Conservation (phyloP, 139 green algal genomes). For the Coelastrella sp. region DNA sequence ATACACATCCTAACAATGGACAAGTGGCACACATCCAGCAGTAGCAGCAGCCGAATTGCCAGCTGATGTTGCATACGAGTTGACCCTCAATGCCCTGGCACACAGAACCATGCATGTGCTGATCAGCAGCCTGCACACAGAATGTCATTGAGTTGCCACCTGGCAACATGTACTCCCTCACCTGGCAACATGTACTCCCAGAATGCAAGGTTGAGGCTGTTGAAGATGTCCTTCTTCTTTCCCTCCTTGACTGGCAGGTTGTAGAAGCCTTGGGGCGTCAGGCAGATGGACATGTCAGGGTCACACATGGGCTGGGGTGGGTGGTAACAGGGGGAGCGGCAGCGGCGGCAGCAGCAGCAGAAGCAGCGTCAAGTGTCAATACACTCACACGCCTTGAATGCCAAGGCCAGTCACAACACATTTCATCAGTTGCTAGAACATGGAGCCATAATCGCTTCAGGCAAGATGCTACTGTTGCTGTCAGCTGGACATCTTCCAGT, state of each 20-base stretch:
- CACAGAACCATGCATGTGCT: no score
- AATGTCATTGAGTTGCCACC: not conserved
- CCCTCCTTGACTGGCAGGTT: constrained; percentile 68
- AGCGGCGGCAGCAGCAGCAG: constrained; percentile 60
- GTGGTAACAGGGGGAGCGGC: constrained; percentile 74
- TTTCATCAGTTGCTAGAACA: no score
- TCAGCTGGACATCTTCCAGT: not conserved
- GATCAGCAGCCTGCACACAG: no score
- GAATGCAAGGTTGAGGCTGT: constrained; percentile 84
- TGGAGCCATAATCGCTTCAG: no score
- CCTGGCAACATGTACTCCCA: constrained; percentile 61
- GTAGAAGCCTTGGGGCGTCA: constrained; percentile 78
- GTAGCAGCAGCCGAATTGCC: no score
- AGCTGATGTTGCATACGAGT: no score
- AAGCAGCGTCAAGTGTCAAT: constrained; percentile 76
- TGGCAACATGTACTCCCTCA: constrained; percentile 32
- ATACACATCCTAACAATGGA: no score
- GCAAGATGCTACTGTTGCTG: no score
- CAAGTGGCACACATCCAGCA: no score
- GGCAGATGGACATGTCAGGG: constrained; percentile 48
- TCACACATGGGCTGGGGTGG: constrained; percentile 52
- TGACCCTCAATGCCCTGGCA: no score
- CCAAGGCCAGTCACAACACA: not conserved
- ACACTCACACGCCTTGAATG: constrained; percentile 76
- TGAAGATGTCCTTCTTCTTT: constrained; percentile 78